Conservation (phyloP, 352 stramenopile genomes). For the Phytophthora litchii region DNA sequence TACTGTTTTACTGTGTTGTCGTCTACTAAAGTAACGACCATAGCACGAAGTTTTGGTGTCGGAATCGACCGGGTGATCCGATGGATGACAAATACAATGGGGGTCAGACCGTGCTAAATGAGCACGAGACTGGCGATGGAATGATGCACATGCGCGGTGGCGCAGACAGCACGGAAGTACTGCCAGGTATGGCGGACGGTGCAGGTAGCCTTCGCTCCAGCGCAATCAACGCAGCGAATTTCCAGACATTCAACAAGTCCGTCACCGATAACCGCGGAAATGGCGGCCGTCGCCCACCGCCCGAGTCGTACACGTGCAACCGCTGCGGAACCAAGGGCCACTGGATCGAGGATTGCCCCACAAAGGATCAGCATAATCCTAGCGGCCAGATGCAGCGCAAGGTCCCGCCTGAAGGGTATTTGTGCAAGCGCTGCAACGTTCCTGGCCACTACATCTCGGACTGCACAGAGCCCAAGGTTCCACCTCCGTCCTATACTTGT, state of each 20-base stretch:
- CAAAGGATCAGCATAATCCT: conserved; percentile 66
- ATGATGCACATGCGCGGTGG: conserved; percentile 31
- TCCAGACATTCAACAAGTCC: conserved; percentile 67
- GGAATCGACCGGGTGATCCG: conserved; percentile 92
- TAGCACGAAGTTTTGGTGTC: conserved; percentile 98
- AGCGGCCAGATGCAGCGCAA: conserved; percentile 44
- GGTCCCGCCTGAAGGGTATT: conserved; percentile 75
- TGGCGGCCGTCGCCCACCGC: conserved; percentile 59
- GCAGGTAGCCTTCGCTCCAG: conserved; percentile 60
- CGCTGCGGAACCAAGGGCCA: conserved; percentile 85
- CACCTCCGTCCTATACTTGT: conserved; percentile 80
- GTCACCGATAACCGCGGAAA: conserved; percentile 32
- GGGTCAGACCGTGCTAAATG: conserved; percentile 70
- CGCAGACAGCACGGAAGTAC: conserved; percentile 47
- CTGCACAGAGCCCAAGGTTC: conserved; percentile 85
- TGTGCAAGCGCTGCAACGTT: conserved; percentile 89
- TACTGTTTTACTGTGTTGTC: conserved; percentile 1
- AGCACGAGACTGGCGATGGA: conserved; percentile 57
- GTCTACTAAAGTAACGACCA: conserved; percentile 89
- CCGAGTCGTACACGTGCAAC: conserved; percentile 90
- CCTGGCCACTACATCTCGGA: conserved; percentile 89
- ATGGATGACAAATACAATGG: conserved; percentile 92
- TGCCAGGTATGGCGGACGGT: conserved; percentile 75
- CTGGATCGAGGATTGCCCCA: conserved; percentile 89
- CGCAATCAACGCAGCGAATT: conserved; percentile 74